A percentile compares a stretch with the other conserved stretches of the same genome.
Evolutionary conservation across 805 yeast genomes (phyloP).

Genomic region (Wickerhamiella nectarea): DNA sequence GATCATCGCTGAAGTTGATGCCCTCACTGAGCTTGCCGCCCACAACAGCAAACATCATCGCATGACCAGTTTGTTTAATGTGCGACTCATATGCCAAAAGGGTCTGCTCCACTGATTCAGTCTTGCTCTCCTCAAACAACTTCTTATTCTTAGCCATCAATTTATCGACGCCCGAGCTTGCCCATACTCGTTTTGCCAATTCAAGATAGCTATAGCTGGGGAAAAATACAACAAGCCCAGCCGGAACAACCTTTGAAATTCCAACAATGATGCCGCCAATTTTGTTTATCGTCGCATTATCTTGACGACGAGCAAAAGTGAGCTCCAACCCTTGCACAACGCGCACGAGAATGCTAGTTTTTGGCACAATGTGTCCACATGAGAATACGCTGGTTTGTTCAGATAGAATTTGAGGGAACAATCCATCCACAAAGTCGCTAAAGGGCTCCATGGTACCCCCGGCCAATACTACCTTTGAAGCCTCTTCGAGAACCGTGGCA

Average conservation of each 20-base stretch:
- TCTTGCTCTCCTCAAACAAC: slow-evolving; percentile 41
- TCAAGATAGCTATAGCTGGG: slow-evolving; percentile 70
- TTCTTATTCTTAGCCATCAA: slow-evolving; percentile 26
- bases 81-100: slow-evolving; percentile 38
- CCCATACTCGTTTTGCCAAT: slow-evolving; percentile 43
- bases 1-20: slow-evolving; percentile 71
- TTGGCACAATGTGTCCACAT: slow-evolving; percentile 78
- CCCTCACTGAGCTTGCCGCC: slow-evolving; percentile 93
- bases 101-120: slow-evolving; percentile 32
- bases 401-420: slow-evolving; percentile 44
- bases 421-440: slow-evolving; percentile 48
- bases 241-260: slow-evolving; percentile 39
- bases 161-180: slow-evolving; percentile 19
- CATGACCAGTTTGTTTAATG: slow-evolving; percentile 36
- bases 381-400: slow-evolving; percentile 39
- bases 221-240: slow-evolving; percentile 68
- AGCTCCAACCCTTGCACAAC: slow-evolving; percentile 38
- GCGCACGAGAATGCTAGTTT: slow-evolving; percentile 49
- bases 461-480: slow-evolving; percentile 62
- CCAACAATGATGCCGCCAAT: slow-evolving; percentile 39
- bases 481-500: slow-evolving; percentile 46
- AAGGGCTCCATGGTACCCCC: slow-evolving; percentile 96
- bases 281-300: slow-evolving; percentile 31
- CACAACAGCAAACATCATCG: slow-evolving; percentile 67
- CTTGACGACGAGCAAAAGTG: slow-evolving; percentile 50